Base-by-base conservation (phyloP, 1,284 basidiomycete species). In the Melampsora americana region DNA sequence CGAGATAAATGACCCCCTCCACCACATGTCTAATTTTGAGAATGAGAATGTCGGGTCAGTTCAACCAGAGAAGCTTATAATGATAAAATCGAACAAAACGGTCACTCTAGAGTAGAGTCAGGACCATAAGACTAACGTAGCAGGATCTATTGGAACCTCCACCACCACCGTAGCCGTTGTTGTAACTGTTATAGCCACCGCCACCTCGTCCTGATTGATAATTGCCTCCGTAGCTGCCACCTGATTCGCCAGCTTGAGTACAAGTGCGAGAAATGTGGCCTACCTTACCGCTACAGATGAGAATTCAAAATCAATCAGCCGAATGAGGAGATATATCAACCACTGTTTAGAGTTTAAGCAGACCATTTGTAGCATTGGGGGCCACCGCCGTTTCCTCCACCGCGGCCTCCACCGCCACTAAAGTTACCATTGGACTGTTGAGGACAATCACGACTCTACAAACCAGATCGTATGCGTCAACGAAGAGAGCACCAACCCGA, bases 1-100 rank as follows among this genome's bases (percentile, higher is more conserved):
- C 92, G 89, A 77, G 89, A 90, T 84, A 94, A 83, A 82, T 95
- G 93, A 76, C 92, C 93, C 72, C 92, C 89, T 78, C 92, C 92
- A 79, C 92, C 92, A 82, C 93, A 95, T 78, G 90, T 77, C 75
- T 89, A 35, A 64, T 64, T 9, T 16, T 32, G 14, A 35, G 11
- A 11, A 64, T 30, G 32, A n/a, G 7, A 56, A 56, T n/a, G 53
- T 23, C 53, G 20, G 9, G 53, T n/a, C 14, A 56, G n/a, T 56
- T 9, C 53, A 23, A 23, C 53, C 18, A 28, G 7, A n/a, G 42
- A 77, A 59, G 28, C 35, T 35, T 71, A 20, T n/a, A n/a, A 20
- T 39, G 70, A 48, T 46, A 42, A n/a, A 6, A 39, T 39, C 64
- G 35, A 7, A 42, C 3, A 65, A 30, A 11, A 66, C 20, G 20